Base-by-base conservation (phyloP, 2,329 filamentous ascomycete genomes). In the Epichloe uncinata region DNA sequence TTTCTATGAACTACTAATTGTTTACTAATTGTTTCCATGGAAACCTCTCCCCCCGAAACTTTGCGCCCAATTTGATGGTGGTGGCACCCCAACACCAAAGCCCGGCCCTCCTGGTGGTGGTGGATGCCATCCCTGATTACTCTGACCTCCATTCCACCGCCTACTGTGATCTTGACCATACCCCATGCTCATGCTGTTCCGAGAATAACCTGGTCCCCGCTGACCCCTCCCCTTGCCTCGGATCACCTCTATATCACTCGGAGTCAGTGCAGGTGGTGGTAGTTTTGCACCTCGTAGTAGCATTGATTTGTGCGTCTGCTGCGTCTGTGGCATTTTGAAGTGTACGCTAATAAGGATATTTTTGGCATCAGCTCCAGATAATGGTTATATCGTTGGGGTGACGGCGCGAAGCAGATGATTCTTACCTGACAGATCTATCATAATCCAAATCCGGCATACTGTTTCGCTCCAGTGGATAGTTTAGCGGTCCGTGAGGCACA, bases 271-370 rank as follows among this genome's bases (percentile, higher is more conserved):
- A 2, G 87, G 80, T 2, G 75, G 69, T 4, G 85, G 80, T 50
- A 90, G 75, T 58, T 84, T 81, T 38, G 90, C 82, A 12, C 93
- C 93, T 3, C 88, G 83, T 36, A 98, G 75, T 13, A 98, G 77
- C 85, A 95, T 94, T 5, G 90, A 96, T 64, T 96, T 96, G 69
- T 98, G 93, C 4, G 80, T 72, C 58, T 87, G 78, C 9, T 73
- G 73, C 16, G 79, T 80, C 40, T 76, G 73, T 0, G 91, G 90
- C 68, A 96, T 85, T 42, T 88, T 81, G 63, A 94, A 98, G 60
- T 86, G 73, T 11, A 97, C 89, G 61, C 86, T 95, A 33, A 7
- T 4, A 4, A 8, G 13, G 47, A 35, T 16, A 7, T 38, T 5
- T 38, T 5, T 11, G 5, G 12, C 18, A 18, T 45, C 6, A 42